Evolutionary conservation across 139 green algal genomes (phyloP).

Genomic region (Cymbomonas tetramitiformis): DNA sequence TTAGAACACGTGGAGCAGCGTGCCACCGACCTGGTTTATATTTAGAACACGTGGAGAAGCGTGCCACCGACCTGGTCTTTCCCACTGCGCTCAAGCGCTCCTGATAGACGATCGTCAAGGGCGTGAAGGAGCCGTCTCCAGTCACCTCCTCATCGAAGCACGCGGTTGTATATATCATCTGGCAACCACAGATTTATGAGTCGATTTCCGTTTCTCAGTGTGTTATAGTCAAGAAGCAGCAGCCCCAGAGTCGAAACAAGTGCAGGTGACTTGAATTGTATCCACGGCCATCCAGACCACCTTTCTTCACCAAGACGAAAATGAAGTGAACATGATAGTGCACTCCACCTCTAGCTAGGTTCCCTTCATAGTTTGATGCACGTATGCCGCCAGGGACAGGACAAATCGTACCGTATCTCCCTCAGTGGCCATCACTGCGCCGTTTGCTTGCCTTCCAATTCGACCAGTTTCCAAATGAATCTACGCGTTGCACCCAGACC

Average conservation of each 20-base stretch:
- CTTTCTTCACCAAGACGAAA: no score
- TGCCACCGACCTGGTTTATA: no score
- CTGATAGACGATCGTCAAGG: conserved; percentile 80
- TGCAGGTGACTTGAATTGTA: no score
- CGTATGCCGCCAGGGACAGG: not conserved
- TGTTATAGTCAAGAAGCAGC: no score
- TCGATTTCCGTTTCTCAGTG: not conserved
- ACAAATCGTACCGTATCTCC: conserved; percentile 67
- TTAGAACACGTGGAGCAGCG: no score
- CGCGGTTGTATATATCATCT: conserved; percentile 80
- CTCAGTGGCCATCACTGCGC: conserved; percentile 61
- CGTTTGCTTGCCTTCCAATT: conserved; percentile 81
- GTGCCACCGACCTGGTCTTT: conserved; percentile 57
- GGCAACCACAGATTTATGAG: conserved; percentile 2
- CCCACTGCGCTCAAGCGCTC: conserved; percentile 85
- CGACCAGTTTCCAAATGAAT: conserved; percentile 84
- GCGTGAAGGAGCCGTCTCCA: conserved; percentile 65
- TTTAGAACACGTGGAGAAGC: no score
- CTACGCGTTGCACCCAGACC: no score
- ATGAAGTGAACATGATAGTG: no score
- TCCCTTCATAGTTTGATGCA: not conserved
- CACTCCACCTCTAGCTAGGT: no score
- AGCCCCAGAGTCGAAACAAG: no score
- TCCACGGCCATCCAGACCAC: no score
- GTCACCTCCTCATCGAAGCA: conserved; percentile 41